phyloP scores from a whole-genome alignment of 352 stramenopile species.

The Phytophthora idaei region DNA sequence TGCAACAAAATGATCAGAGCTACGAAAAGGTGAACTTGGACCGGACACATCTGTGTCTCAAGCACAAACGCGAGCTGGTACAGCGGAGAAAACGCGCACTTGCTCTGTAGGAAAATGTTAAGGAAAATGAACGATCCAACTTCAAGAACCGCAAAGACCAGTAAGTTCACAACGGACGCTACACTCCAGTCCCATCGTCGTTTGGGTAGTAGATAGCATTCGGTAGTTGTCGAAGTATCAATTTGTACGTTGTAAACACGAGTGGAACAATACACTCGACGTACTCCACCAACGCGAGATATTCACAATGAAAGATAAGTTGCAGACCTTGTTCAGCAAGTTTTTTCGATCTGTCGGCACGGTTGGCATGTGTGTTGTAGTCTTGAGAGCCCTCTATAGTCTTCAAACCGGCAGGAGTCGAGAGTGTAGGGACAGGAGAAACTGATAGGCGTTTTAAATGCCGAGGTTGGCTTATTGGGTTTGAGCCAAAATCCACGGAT shows the following conservation, averaged over 20 bases:
- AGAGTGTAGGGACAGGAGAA: not conserved
- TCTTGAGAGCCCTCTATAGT: not conserved
- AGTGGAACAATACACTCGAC: conserved; percentile 9
- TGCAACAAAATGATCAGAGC: conserved; percentile 9
- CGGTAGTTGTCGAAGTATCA: not conserved
- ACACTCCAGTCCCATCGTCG: conserved; percentile 1
- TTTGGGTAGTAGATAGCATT: conserved; percentile 9
- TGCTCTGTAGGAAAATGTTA: conserved; percentile 23
- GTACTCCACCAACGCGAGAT: conserved; percentile 14
- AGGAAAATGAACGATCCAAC: conserved; percentile 35
- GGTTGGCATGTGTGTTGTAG: not conserved
- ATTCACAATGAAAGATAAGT: conserved; percentile 19
- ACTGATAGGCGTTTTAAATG: conserved; percentile 6
- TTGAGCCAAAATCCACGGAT: not conserved
- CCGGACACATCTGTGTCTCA: conserved; percentile 26
- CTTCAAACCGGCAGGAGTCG: not conserved
- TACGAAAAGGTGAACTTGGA: conserved; percentile 12
- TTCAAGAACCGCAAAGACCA: conserved; percentile 37
- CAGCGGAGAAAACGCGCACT: conserved; percentile 35
- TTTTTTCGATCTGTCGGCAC: conserved; percentile 3
- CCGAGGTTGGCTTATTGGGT: not conserved
- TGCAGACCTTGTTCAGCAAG: conserved; percentile 4
- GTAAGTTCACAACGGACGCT: conserved; percentile 3
- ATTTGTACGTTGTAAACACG: conserved; percentile 5
- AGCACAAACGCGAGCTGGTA: conserved; percentile 47